phyloP scores from a whole-genome alignment of 2,329 filamentous ascomycete genomes.

The Saccharata proteae region DNA sequence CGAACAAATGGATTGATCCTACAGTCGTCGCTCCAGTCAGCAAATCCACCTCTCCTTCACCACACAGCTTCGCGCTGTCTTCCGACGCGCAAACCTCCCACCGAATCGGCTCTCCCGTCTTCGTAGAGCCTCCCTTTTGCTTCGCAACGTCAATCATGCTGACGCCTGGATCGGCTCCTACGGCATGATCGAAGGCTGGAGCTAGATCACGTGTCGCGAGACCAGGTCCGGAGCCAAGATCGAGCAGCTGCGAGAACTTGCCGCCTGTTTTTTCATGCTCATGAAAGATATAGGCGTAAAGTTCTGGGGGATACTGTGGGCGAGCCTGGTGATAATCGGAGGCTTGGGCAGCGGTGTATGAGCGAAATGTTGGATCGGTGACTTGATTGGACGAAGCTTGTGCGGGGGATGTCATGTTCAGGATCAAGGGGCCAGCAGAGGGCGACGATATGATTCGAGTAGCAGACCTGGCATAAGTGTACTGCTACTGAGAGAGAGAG shows the following conservation, averaged over 20 bases:
- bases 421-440: too few species aligned
- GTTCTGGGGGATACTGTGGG: conserved; percentile 28
- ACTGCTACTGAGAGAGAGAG: too few species aligned
- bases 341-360: conserved; percentile 33
- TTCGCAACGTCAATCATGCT: conserved; percentile 42
- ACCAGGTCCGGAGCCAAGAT: conserved; percentile 48
- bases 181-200: conserved; percentile 31
- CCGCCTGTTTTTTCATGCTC: conserved; percentile 38
- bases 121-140: conserved; percentile 20
- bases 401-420: too few species aligned
- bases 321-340: conserved; percentile 33
- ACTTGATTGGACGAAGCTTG: too few species aligned
- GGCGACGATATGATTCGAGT: too few species aligned
- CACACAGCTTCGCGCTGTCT: conserved; percentile 23
- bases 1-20: background rate
- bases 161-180: conserved; percentile 40
- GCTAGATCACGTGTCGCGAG: conserved; percentile 35
- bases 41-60: conserved; percentile 33
- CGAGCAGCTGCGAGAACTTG: conserved; percentile 31
- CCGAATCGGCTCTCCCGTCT: conserved; percentile 20
- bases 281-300: conserved; percentile 37
- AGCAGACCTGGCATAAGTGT: too few species aligned
- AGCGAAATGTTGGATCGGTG: conserved; percentile 33
- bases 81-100: conserved; percentile 37
- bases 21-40: conserved; percentile 36